Evolutionary conservation across 1,284 basidiomycete genomes (phyloP), one percentile per base, ranked within the genome.

Genomic region (Papiliotrema terrestris): DNA sequence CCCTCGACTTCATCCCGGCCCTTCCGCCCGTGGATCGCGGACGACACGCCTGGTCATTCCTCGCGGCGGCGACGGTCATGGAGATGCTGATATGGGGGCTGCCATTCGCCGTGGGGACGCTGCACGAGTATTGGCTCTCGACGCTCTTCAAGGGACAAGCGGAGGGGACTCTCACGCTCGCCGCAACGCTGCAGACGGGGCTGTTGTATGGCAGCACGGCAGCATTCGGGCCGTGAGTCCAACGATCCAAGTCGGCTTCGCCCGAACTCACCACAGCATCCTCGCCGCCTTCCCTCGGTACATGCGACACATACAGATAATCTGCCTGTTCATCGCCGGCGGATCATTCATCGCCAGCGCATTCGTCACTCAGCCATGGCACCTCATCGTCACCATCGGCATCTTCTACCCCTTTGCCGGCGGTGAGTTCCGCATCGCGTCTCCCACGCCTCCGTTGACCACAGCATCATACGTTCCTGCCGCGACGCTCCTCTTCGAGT

Each of bases 151-250:
- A 68, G 9, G 67, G 61, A 14, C 45, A 66, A 39, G 64, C 60
- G 15, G 67, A 57, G 56, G 58, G 58, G 6, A 69, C 66, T 5
- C 63, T 76, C 48, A 75, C 74, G 2, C 59, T 74, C 5, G 70
- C 74, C 2, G 70, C 74, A n/a, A 73, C 76, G n/a, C 56, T 76
- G 36, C 70, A 71, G 56, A 72, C 68, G 8, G 74, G 73, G 3
- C 53, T 75, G 17, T 55, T 71, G 60, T 78, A 76, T 58, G 70
- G 75, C 59, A 57, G 56, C 25, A 65, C 65, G 0, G 65, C 66
- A 22, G 37, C 72, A 15, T 59, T 71, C 22, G 72, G 71, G 17
- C 71, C 72, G 70, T 74, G 44, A 67, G 71, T 68, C n/a, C n/a
- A n/a, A n/a, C n/a, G n/a, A n/a, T n/a, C n/a, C n/a, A n/a, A 0